phyloP scores from a whole-genome alignment of 2,329 filamentous ascomycete species.

The Fusarium haematococcum region DNA sequence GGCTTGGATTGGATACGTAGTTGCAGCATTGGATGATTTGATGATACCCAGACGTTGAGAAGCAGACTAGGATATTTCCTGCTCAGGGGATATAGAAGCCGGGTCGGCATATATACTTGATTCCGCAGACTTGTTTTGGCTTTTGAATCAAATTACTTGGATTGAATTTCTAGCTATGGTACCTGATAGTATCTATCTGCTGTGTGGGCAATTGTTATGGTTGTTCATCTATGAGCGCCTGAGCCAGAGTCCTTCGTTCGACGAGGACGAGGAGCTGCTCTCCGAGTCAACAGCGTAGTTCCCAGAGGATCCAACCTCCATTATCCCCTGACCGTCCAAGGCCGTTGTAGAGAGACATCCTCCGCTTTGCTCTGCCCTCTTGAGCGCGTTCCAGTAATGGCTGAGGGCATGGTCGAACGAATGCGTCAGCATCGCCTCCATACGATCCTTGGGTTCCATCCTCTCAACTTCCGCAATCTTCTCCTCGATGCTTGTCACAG shows the following conservation, averaged over 20 bases:
- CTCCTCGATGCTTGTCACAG: background rate
- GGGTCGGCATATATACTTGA: background rate
- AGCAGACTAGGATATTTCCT: background rate
- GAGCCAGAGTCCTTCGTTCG: background rate
- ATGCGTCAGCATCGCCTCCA: slow-evolving; percentile 18
- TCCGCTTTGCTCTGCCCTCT: background rate
- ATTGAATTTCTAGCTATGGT: background rate
- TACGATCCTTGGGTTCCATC: slow-evolving; percentile 8
- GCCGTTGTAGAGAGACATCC: slow-evolving; percentile 5
- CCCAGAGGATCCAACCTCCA: background rate
- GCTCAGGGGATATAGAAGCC: background rate
- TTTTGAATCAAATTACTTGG: background rate
- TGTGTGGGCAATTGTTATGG: background rate
- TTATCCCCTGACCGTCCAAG: slow-evolving; percentile 17
- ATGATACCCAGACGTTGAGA: slow-evolving; percentile 42
- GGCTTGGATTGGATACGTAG: background rate
- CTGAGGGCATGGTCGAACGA: slow-evolving; percentile 11
- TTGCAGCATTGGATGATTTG: slow-evolving; percentile 20
- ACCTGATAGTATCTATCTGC: background rate
- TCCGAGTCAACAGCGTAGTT: background rate
- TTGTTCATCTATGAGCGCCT: background rate
- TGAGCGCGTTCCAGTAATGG: slow-evolving; percentile 22
- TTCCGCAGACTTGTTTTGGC: background rate
- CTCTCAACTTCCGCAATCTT: background rate
- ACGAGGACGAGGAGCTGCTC: background rate